phyloP scores from a whole-genome alignment of 2,329 filamentous ascomycete genomes.

The Epichloe coenophiala region DNA sequence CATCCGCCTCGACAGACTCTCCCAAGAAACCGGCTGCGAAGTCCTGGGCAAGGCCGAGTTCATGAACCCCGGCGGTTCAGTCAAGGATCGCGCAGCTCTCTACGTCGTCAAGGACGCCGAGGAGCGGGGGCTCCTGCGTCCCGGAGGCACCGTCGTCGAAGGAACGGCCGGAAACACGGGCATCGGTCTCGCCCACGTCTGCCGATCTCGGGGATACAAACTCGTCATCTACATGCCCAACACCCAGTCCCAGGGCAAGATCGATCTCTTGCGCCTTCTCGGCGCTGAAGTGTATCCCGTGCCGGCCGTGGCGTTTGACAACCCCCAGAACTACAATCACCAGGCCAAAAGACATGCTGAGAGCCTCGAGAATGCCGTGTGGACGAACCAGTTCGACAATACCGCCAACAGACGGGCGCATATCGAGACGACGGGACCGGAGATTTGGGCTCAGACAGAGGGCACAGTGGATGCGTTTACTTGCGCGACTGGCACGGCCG shows the following conservation, averaged over 20 bases:
- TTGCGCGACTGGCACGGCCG: conserved; percentile 84
- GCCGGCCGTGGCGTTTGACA: conserved; percentile 87
- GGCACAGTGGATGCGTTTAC: conserved; percentile 89
- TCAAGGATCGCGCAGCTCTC: conserved; percentile 92
- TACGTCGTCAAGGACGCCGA: conserved; percentile 93
- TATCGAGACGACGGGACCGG: conserved; percentile 90
- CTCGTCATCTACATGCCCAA: conserved; percentile 99
- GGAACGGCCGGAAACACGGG: conserved; percentile 96
- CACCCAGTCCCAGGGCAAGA: conserved; percentile 95
- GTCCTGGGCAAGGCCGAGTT: conserved; percentile 96
- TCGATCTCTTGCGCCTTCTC: conserved; percentile 79
- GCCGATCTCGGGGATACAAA: conserved; percentile 79
- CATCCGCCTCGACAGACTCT: conserved; percentile 78
- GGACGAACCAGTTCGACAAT: conserved; percentile 99
- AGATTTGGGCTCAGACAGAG: conserved; percentile 87
- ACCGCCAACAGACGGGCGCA: conserved; percentile 85
- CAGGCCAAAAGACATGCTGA: conserved; percentile 88
- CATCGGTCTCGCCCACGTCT: conserved; percentile 94
- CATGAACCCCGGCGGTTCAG: conserved; percentile 90
- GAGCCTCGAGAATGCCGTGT: conserved; percentile 72
- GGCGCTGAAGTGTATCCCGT: conserved; percentile 95
- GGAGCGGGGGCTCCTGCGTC: conserved; percentile 64
- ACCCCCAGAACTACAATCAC: conserved; percentile 96
- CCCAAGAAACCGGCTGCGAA: conserved; percentile 82
- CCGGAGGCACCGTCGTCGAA: conserved; percentile 90